Evolutionary conservation across 345 rosid species (phyloP).

Genomic region (Brassica nigra): DNA sequence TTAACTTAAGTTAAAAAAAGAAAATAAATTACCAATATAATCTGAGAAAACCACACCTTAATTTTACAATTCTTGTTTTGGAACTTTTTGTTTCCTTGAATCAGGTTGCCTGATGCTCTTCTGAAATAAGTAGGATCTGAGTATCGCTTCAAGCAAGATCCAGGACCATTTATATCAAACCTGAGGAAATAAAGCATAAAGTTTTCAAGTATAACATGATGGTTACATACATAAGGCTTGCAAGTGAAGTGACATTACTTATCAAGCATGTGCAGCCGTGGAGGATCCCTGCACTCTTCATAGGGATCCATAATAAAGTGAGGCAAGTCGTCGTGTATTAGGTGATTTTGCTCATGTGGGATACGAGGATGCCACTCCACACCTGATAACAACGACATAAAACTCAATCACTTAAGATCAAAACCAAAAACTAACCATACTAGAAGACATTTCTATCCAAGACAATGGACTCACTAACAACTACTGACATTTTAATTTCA

Average conservation of each 20-base stretch:
- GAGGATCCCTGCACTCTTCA: slow-evolving; percentile 85
- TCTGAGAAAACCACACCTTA: slow-evolving; percentile 54
- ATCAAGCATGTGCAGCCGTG: slow-evolving; percentile 83
- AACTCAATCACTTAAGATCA: not conserved
- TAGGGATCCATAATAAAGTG: slow-evolving; percentile 82
- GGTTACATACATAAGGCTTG: slow-evolving; percentile 3
- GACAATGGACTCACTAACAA: not conserved
- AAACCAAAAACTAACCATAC: not conserved
- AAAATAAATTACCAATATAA: not conserved
- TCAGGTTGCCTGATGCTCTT: slow-evolving; percentile 55
- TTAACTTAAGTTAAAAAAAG: not conserved
- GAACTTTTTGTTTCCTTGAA: slow-evolving; percentile 52
- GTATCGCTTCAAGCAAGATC: slow-evolving; percentile 90
- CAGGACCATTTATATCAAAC: slow-evolving; percentile 81
- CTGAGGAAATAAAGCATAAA: slow-evolving; percentile 49
- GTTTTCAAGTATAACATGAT: slow-evolving; percentile 15
- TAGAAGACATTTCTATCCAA: slow-evolving; percentile 1
- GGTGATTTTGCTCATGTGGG: slow-evolving; percentile 65
- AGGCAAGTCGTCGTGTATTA: slow-evolving; percentile 82
- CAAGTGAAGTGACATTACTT: slow-evolving; percentile 52
- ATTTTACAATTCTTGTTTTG: slow-evolving; percentile 57
- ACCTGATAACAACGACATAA: slow-evolving; percentile 57
- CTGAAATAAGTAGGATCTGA: slow-evolving; percentile 89
- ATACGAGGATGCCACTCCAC: slow-evolving; percentile 84
- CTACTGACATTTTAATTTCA: not conserved